A percentile compares a stretch with the other conserved stretches of the same genome.
Conservation (phyloP, 1,284 basidiomycete genomes). For the Cryptococcus sp. region DNA sequence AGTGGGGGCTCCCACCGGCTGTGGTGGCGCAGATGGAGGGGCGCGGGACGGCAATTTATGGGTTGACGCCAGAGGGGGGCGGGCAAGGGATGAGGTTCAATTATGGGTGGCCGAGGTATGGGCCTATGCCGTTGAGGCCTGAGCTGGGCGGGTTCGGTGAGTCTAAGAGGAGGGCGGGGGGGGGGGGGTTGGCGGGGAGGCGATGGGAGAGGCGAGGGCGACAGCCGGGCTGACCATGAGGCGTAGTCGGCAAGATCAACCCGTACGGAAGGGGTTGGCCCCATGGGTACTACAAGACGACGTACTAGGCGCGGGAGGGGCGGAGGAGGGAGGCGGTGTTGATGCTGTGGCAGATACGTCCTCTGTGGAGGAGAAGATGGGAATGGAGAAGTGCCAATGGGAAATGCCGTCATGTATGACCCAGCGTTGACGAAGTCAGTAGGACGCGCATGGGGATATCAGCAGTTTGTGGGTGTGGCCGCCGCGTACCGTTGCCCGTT, state of each 20-base stretch:
- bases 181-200: background rate
- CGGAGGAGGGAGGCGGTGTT: too few relatives aligned
- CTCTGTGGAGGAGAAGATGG: background rate
- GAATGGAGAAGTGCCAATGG: background rate
- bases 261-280: conserved; percentile 37
- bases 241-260: conserved; percentile 36
- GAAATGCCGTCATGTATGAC: background rate
- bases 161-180: conserved; percentile 3
- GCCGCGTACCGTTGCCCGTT: too few relatives aligned
- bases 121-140: conserved; percentile 40
- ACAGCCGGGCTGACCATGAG: too few relatives aligned
- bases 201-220: too few relatives aligned
- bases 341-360: background rate
- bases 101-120: conserved; percentile 45
- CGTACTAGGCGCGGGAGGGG: conserved; percentile 15
- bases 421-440: too few relatives aligned
- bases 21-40: conserved; percentile 32
- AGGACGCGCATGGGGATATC: too few relatives aligned
- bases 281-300: conserved; percentile 38
- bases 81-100: conserved; percentile 23
- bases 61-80: conserved; percentile 19
- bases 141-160: conserved; percentile 39
- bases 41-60: conserved; percentile 35
- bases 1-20: conserved; percentile 23
- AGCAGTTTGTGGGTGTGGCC: too few relatives aligned